Evolutionary conservation across 192 early-diverging fungal species (phyloP).

Genomic region (Podila minutissima): DNA sequence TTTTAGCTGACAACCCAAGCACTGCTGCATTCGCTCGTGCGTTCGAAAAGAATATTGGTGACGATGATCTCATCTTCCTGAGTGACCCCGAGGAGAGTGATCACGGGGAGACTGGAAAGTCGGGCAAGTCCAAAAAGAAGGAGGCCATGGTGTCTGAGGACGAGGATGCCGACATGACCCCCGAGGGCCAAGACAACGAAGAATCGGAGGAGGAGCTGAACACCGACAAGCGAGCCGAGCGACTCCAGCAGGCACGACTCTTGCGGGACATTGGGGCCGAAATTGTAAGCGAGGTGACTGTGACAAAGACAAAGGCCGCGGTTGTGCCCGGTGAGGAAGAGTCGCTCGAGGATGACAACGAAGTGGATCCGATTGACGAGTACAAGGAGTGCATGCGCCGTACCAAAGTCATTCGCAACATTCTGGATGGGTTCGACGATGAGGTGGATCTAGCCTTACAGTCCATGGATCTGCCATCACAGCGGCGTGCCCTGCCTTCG

Average conservation of each 20-base stretch:
- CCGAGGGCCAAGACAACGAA: constrained; percentile 6
- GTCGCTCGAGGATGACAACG: background rate
- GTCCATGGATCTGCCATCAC: background rate
- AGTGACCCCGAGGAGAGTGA: constrained; percentile 42
- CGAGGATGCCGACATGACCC: constrained; percentile 8
- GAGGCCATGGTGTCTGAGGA: background rate
- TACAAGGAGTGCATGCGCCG: constrained; percentile 25
- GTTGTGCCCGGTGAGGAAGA: background rate
- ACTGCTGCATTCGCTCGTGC: constrained; percentile 45
- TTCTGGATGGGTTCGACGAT: constrained; percentile 32
- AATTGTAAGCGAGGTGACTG: background rate
- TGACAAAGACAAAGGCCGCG: background rate
- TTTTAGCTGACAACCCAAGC: constrained; percentile 35
- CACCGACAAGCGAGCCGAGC: constrained; percentile 26
- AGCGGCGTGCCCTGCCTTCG: background rate
- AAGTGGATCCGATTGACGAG: constrained; percentile 13
- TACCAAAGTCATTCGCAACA: constrained; percentile 28
- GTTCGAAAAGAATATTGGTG: constrained; percentile 30
- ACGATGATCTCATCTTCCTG: constrained; percentile 40
- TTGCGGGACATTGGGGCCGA: background rate
- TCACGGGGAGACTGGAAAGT: constrained; percentile 2
- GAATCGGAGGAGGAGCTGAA: constrained; percentile 27
- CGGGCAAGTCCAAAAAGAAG: background rate
- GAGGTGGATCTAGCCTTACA: background rate
- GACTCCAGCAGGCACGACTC: constrained; percentile 6